Evolutionary conservation across 495 filamentous ascomycete species (phyloP), one percentile per base, ranked within the genome.

Genomic region (Cercophora newfieldiana): DNA sequence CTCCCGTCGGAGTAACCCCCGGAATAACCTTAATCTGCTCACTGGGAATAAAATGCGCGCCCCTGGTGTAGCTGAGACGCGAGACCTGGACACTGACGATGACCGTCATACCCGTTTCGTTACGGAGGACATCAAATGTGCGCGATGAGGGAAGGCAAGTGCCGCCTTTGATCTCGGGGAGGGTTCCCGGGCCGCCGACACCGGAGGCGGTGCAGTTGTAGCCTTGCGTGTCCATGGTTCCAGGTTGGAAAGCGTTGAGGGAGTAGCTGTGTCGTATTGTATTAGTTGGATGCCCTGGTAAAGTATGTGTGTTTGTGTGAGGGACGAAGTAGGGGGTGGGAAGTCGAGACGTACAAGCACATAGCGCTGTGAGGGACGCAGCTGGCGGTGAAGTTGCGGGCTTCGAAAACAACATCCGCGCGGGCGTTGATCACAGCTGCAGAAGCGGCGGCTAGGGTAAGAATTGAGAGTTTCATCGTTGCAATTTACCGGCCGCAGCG

Each of bases 301-400:
- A 22, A 22, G 18, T n/a, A 12, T n/a, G n/a, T n/a, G n/a, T n/a
- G n/a, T n/a, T n/a, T n/a, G 16, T 26, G 21, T 47, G 51, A 21
- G 22, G 25, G 18, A 14, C 25, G 14, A 2, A 2, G 55, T 24
- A 44, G 28, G 61, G 2, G 25, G 48, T 10, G 5, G 31, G 18
- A 19, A 22, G n/a, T 3, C 3, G 37, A 30, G 25, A 48, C 70
- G 60, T 57, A 72, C 70, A 64, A 61, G 70, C 70, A 72, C 66
- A 68, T 68, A n/a, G 68, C 65, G 70, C 70, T 72, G 61, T 70
- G 70, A 29, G 59, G 63, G 22, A 72, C 62, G 63, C 70, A 72
- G 19, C 59, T 63, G 26, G 70, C 70, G 16, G 70, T 68, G 66
- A 72, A 72, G 50, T 68, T 53, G 63, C 67, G 63, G 54, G 65